A percentile compares a stretch with the other conserved stretches of the same genome.
Evolutionary conservation across 164 flowering plant genomes (phyloP).

Genomic region (Nymphaea colorata): DNA sequence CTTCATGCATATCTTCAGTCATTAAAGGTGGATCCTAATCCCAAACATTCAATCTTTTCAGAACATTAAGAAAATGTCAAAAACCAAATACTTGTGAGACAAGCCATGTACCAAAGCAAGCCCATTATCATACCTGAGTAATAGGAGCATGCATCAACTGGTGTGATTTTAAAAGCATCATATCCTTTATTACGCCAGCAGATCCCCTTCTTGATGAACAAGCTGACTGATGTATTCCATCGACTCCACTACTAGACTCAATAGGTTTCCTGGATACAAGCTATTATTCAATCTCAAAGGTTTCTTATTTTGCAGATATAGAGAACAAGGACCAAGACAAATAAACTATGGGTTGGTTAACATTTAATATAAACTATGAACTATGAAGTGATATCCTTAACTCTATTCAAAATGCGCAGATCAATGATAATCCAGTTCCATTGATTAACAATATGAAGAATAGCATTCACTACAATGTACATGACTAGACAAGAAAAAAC

Average conservation of each 20-base stretch:
- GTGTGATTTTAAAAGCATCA: slow-evolving; percentile 80
- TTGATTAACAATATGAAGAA: too few species aligned
- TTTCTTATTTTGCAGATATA: too few species aligned
- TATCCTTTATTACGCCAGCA: slow-evolving; percentile 59
- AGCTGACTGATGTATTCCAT: slow-evolving; percentile 15
- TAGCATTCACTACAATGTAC: too few species aligned
- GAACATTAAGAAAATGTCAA: slow-evolving; percentile 3
- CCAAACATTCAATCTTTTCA: background rate
- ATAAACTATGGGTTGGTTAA: too few species aligned
- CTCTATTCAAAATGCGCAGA: too few species aligned
- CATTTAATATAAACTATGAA: too few species aligned
- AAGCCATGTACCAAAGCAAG: background rate
- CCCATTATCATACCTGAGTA: slow-evolving; percentile 51
- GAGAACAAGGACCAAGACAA: too few species aligned
- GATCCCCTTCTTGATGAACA: slow-evolving; percentile 52
- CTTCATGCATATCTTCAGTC: slow-evolving; percentile 99
- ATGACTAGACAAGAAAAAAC: too few species aligned
- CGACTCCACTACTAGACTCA: slow-evolving; percentile 6
- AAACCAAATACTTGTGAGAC: background rate
- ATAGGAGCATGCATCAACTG: slow-evolving; percentile 83
- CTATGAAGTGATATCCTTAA: too few species aligned
- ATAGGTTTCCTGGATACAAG: background rate
- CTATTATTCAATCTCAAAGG: too few species aligned
- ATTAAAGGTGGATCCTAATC: slow-evolving; percentile 79
- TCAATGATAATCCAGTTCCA: too few species aligned